Percentiles rank a stretch among this genome's conserved stretches.
phyloP scores from a whole-genome alignment of 179 eudicot genomes.

The Corrigiola litoralis region DNA sequence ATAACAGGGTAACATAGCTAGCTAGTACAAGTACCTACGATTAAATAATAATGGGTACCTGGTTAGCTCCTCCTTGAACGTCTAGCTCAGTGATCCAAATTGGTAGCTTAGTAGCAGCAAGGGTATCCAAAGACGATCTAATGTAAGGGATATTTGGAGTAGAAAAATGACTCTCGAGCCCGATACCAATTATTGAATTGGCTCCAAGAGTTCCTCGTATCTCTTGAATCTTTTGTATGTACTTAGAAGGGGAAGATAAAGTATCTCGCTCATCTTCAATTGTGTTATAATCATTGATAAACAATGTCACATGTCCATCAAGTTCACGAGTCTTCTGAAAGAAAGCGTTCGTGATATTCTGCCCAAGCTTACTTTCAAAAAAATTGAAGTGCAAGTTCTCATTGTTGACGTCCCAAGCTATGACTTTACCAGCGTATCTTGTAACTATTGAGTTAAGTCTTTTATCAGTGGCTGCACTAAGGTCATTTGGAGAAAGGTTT shows the following conservation, averaged over 20 bases:
- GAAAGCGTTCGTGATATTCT: conserved; percentile 13
- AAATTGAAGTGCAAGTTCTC: conserved; percentile 27
- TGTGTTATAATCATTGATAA: conserved; percentile 62
- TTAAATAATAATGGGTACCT: conserved; percentile 23
- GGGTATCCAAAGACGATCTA: conserved; percentile 48
- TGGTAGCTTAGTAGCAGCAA: conserved; percentile 39
- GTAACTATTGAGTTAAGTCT: conserved; percentile 35
- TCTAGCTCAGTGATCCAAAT: conserved; percentile 68
- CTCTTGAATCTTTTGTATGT: conserved; percentile 17
- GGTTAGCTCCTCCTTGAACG: conserved; percentile 28
- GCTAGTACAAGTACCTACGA: background rate
- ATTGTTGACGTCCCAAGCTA: conserved; percentile 26
- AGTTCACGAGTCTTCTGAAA: conserved; percentile 15
- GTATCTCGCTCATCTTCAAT: conserved; percentile 36
- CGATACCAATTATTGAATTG: conserved; percentile 24
- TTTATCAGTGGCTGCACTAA: conserved; percentile 26
- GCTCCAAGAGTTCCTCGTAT: conserved; percentile 5
- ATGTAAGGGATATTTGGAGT: conserved; percentile 34
- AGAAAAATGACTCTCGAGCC: conserved; percentile 50
- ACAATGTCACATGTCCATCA: conserved; percentile 30
- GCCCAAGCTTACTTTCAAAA: conserved; percentile 39
- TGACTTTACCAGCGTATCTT: conserved; percentile 27
- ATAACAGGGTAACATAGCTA: too few relatives aligned
- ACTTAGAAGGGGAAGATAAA: conserved; percentile 17
- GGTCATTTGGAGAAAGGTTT: conserved; percentile 26